phyloP scores from a whole-genome alignment of 805 yeast genomes.

The Candida sanyiensis region DNA sequence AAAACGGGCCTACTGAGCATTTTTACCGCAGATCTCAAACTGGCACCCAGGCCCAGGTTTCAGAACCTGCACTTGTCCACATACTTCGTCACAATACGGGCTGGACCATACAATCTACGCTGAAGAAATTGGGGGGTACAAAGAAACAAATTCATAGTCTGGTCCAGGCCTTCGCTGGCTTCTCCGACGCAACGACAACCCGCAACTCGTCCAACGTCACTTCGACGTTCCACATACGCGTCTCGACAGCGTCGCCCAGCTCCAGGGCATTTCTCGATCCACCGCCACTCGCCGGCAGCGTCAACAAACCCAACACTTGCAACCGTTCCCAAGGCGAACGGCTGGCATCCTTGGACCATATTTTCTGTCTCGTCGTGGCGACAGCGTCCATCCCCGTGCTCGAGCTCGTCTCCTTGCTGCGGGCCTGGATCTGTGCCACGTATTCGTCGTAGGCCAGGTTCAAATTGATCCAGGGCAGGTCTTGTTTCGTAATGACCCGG shows the following conservation, averaged over 20 bases:
- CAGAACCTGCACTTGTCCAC: not conserved
- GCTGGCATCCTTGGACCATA: constrained; percentile 58
- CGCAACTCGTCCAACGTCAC: constrained; percentile 25
- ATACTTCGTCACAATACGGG: not conserved
- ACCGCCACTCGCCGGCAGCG: constrained; percentile 10
- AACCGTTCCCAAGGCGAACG: constrained; percentile 72
- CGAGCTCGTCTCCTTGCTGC: constrained; percentile 33
- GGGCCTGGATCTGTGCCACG: constrained; percentile 41
- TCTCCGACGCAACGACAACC: constrained; percentile 12
- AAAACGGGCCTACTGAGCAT: not conserved
- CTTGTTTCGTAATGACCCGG: constrained; percentile 56
- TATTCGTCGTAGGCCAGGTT: constrained; percentile 77
- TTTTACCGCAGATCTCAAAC: not conserved
- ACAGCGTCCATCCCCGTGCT: constrained; percentile 21
- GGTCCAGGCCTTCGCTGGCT: constrained; percentile 24
- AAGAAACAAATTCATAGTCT: constrained; percentile 13
- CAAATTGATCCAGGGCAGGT: constrained; percentile 60
- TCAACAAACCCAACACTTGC: constrained; percentile 22
- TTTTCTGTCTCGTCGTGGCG: constrained; percentile 36
- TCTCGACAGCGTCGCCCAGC: constrained; percentile 19
- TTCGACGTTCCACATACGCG: constrained; percentile 25
- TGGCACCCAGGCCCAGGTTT: not conserved
- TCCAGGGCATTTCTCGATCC: constrained; percentile 9
- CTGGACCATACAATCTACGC: not conserved
- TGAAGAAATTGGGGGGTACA: not conserved